Evolutionary conservation across 2,329 filamentous ascomycete genomes (phyloP).

Genomic region (Sclerotinia nivalis): DNA sequence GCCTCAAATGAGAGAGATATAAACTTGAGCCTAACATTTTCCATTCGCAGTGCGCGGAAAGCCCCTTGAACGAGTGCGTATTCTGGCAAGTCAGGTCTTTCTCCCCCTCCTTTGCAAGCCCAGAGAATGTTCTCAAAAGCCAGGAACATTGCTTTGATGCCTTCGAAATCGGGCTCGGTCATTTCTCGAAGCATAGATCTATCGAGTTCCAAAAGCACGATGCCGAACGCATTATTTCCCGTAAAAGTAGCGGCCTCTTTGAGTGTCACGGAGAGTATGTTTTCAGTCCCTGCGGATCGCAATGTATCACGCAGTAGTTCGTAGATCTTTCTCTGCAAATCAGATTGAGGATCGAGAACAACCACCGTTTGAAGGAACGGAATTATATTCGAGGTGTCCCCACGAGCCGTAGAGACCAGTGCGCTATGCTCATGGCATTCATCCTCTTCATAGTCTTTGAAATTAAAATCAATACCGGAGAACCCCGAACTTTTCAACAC

Average conservation of each 20-base stretch:
- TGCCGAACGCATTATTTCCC: not conserved
- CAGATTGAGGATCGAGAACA: not conserved
- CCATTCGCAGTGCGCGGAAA: not conserved
- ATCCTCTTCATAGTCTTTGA: slow-evolving; percentile 23
- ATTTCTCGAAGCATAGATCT: not conserved
- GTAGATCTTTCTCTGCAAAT: not conserved
- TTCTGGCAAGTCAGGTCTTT: not conserved
- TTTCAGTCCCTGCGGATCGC: not conserved
- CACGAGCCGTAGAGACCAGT: not conserved
- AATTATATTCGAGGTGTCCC: not conserved
- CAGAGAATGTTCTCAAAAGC: not conserved
- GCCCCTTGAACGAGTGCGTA: not conserved
- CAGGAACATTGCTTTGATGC: not conserved
- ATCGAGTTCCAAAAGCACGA: not conserved
- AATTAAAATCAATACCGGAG: slow-evolving; percentile 25
- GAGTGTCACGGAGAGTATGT: not conserved
- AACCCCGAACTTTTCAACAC: slow-evolving; percentile 27
- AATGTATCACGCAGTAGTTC: not conserved
- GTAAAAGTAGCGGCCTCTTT: not conserved
- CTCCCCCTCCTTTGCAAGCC: not conserved
- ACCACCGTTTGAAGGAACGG: not conserved
- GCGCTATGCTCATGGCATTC: not conserved
- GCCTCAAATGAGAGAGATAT: not conserved
- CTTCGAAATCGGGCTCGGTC: not conserved
- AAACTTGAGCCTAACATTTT: not conserved